phyloP scores from a whole-genome alignment of 2,329 filamentous ascomycete genomes.

The Colletotrichum acutatum region DNA sequence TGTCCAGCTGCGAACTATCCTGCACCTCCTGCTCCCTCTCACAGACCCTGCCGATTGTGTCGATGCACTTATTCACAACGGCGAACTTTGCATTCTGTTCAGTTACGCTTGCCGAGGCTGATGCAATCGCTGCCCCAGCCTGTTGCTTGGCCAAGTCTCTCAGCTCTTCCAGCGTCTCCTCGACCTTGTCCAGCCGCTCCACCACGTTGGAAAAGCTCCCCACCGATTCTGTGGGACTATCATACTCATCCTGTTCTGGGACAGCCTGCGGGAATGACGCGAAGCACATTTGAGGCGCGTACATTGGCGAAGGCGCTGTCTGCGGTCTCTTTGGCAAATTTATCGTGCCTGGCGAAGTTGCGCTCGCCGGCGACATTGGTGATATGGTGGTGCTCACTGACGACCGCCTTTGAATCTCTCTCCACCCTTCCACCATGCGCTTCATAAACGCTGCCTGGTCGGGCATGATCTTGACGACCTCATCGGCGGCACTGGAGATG shows the following conservation, averaged over 20 bases:
- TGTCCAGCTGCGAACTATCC: not conserved
- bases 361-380: not conserved
- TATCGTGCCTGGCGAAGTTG: not conserved
- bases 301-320: constrained; percentile 13
- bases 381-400: constrained; percentile 3
- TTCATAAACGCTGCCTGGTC: constrained; percentile 32
- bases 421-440: constrained; percentile 30
- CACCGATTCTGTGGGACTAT: constrained; percentile 14
- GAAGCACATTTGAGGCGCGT: constrained; percentile 20
- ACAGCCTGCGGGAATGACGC: constrained; percentile 26
- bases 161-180: constrained; percentile 22
- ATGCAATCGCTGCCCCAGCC: constrained; percentile 9
- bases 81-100: constrained; percentile 12
- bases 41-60: constrained; percentile 23
- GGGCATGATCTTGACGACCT: constrained; percentile 32
- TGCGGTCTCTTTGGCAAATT: constrained; percentile 18
- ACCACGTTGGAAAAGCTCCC: not conserved
- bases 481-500: constrained; percentile 26
- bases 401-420: constrained; percentile 26
- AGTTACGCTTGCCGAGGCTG: not conserved
- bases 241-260: constrained; percentile 13
- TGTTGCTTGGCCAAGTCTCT: constrained; percentile 20
- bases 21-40: constrained; percentile 12
- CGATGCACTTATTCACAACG: constrained; percentile 26
- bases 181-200: constrained; percentile 9